Conservation (phyloP, 2,329 filamentous ascomycete species). For the Mollisiaceae sp. region DNA sequence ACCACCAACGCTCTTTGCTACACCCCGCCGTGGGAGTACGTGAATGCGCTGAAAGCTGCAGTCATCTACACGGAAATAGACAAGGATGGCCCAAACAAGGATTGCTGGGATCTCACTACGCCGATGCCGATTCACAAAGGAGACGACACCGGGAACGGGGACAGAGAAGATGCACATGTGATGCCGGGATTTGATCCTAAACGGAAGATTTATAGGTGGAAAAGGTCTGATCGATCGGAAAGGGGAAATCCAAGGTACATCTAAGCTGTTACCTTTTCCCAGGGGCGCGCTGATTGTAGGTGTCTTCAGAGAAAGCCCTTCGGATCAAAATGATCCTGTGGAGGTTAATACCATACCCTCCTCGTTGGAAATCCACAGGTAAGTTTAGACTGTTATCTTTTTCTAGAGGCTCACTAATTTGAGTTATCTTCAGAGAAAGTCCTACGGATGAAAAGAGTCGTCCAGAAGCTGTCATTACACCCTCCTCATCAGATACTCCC, state of each 20-base stretch:
- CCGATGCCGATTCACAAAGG: background rate
- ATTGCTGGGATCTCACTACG: background rate
- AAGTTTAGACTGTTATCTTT: background rate
- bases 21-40: conserved; percentile 14
- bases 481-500: background rate
- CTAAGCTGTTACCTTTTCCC: background rate
- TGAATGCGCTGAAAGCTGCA: conserved; percentile 14
- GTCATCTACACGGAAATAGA: conserved; percentile 18
- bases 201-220: background rate
- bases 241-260: background rate
- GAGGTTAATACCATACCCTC: no score
- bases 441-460: background rate
- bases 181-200: background rate
- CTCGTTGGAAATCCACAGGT: background rate
- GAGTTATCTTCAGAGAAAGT: background rate
- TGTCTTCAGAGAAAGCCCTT: background rate
- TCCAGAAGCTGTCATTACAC: background rate
- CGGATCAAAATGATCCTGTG: no score
- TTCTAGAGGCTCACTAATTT: background rate
- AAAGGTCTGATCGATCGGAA: background rate
- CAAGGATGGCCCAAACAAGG: background rate
- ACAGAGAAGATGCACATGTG: background rate
- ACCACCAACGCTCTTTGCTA: conserved; percentile 12
- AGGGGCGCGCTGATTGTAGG: background rate
- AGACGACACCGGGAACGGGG: background rate